Percentiles rank a stretch among this genome's conserved stretches.
These are phyloP conservation scores for Martiniozyma abietophila DNA, from an alignment of 805 yeast genomes.

Conservation along the genomic window DNA sequence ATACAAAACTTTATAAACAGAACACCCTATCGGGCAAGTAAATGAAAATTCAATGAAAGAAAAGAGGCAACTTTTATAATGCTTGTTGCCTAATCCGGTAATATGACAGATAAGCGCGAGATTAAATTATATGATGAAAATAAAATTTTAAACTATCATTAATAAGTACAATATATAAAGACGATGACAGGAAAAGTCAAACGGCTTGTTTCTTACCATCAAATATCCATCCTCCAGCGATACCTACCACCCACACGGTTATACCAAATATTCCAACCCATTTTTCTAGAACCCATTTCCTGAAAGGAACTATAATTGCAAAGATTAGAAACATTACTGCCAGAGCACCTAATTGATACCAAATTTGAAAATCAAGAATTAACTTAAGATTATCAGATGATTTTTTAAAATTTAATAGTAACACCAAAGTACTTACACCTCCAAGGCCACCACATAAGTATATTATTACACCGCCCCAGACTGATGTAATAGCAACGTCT, in stretches of 20 bases:
- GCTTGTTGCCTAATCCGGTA: too few relatives aligned
- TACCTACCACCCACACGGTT: constrained; percentile 25
- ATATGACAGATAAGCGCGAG: too few relatives aligned
- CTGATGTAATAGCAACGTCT: constrained; percentile 39
- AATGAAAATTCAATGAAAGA: too few relatives aligned
- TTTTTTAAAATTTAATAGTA: constrained; percentile 3
- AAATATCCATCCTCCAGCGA: constrained; percentile 9
- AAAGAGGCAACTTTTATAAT: too few relatives aligned
- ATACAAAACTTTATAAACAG: too few relatives aligned
- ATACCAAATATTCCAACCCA: constrained; percentile 29
- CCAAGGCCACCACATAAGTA: constrained; percentile 44
- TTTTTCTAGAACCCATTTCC: constrained; percentile 36
- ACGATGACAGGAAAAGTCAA: too few relatives aligned
- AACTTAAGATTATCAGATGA: constrained; percentile 31
- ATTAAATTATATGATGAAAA: too few relatives aligned
- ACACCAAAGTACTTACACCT: constrained; percentile 31
- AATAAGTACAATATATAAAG: too few relatives aligned
- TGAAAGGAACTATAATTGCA: constrained; percentile 33
- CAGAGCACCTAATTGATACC: constrained; percentile 27
- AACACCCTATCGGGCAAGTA: too few relatives aligned
- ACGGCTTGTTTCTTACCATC: too few relatives aligned
- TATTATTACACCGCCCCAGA: constrained; percentile 45
- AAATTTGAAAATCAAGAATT: constrained; percentile 30
- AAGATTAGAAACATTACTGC: constrained; percentile 28
- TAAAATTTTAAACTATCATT: too few relatives aligned